Evolutionary conservation across 352 stramenopile species (phyloP).

Genomic region (Globisporangium mamillatum): DNA sequence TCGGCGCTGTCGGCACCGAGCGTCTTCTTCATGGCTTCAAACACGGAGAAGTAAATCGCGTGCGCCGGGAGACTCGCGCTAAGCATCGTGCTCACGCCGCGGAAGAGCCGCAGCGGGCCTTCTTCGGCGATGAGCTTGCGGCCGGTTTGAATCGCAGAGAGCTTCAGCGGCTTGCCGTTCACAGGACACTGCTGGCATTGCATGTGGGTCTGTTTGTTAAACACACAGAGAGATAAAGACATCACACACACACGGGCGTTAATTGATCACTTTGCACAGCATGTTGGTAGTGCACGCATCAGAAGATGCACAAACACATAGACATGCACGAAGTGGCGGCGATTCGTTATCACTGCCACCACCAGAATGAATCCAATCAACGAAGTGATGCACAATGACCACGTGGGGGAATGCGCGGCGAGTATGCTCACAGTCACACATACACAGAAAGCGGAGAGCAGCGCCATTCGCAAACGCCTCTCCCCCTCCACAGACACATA

Average conservation of each 20-base stretch:
- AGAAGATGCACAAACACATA: not conserved
- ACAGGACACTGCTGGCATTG: conserved; percentile 87
- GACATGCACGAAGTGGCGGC: conserved; percentile 2
- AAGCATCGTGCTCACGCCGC: conserved; percentile 96
- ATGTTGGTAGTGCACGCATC: not conserved
- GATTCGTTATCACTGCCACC: conserved; percentile 4
- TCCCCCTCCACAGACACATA: not conserved
- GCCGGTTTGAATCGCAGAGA: conserved; percentile 63
- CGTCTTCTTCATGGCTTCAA: conserved; percentile 86
- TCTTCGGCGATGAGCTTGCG: conserved; percentile 63
- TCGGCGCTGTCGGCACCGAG: conserved; percentile 70
- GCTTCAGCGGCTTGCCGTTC: conserved; percentile 53
- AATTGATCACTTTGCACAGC: not conserved
- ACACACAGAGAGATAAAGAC: not conserved
- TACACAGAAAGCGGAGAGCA: not conserved
- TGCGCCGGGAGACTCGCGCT: conserved; percentile 97
- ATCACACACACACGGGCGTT: not conserved
- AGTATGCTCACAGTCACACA: not conserved
- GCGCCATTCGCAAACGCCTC: not conserved
- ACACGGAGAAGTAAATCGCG: conserved; percentile 92
- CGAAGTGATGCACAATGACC: not conserved
- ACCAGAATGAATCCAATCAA: conserved; percentile 10
- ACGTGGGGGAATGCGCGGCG: no score
- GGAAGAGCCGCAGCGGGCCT: conserved; percentile 89
- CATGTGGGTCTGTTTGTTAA: conserved; percentile 91